These are phyloP conservation scores for Cymbidium sinense DNA, from an alignment of 106 monocot genomes.

Conservation along the genomic window DNA sequence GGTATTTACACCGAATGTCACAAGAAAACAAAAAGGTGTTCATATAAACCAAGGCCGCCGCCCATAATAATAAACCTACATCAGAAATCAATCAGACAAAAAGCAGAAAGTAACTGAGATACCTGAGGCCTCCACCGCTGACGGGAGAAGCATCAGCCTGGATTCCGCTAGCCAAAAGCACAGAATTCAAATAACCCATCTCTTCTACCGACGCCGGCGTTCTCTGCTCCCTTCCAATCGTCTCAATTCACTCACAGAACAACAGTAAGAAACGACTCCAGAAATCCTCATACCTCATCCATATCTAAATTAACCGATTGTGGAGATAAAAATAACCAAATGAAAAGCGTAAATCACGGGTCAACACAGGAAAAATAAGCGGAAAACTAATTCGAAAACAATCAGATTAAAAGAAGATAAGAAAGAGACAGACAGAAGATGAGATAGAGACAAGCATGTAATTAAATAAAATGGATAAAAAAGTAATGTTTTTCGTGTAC, in stretches of 20 bases:
- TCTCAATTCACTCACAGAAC: not conserved
- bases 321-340: not conserved
- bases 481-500: too few relatives aligned
- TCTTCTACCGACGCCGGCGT: not conserved
- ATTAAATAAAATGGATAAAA: too few relatives aligned
- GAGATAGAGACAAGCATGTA: too few relatives aligned
- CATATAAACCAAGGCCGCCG: not conserved
- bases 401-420: not conserved
- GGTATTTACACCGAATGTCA: not conserved
- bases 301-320: not conserved
- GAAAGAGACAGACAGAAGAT: not conserved
- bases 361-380: not conserved
- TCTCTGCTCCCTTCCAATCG: not conserved
- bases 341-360: not conserved
- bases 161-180: constrained; percentile 20
- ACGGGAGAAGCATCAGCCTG: constrained; percentile 28
- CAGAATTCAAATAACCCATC: constrained; percentile 34
- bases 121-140: constrained; percentile 53
- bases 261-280: not conserved
- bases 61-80: not conserved
- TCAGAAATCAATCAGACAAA: not conserved
- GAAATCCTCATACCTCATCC: not conserved
- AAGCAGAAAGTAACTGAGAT: not conserved
- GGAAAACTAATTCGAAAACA: not conserved
- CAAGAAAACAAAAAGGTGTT: not conserved